phyloP scores from a whole-genome alignment of 805 yeast species.

The Saturnispora sanitii region DNA sequence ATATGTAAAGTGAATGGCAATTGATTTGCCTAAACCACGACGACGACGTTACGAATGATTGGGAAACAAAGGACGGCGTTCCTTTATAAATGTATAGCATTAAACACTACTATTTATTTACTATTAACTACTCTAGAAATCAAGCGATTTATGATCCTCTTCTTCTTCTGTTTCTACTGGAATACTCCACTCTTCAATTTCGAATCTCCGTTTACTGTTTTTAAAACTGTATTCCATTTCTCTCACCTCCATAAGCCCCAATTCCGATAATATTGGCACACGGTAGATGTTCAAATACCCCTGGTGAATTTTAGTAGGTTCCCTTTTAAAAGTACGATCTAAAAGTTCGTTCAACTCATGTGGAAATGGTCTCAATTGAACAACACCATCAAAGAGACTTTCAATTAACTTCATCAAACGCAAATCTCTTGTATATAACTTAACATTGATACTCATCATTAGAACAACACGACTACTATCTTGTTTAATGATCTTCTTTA shows the following conservation, averaged over 20 bases:
- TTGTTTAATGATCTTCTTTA: conserved; percentile 44
- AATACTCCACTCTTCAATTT: conserved; percentile 91
- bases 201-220: conserved; percentile 74
- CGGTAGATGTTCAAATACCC: conserved; percentile 74
- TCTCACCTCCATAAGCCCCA: conserved; percentile 71
- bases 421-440: conserved; percentile 49
- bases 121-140: not conserved
- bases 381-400: conserved; percentile 49
- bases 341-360: conserved; percentile 58
- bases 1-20: not conserved
- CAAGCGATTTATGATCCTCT: conserved; percentile 2
- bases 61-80: no score
- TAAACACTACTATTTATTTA: not conserved
- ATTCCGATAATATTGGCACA: conserved; percentile 59
- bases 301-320: conserved; percentile 71
- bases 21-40: no score
- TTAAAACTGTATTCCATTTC: conserved; percentile 77
- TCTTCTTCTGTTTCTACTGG: conserved; percentile 74
- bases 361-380: conserved; percentile 74
- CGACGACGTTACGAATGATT: no score
- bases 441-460: conserved; percentile 52
- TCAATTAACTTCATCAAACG: conserved; percentile 45
- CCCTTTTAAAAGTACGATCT: conserved; percentile 59
- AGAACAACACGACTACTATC: conserved; percentile 32
- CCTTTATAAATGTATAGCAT: not conserved